phyloP scores from a whole-genome alignment of 495 filamentous ascomycete genomes.

The Tuber borchii region DNA sequence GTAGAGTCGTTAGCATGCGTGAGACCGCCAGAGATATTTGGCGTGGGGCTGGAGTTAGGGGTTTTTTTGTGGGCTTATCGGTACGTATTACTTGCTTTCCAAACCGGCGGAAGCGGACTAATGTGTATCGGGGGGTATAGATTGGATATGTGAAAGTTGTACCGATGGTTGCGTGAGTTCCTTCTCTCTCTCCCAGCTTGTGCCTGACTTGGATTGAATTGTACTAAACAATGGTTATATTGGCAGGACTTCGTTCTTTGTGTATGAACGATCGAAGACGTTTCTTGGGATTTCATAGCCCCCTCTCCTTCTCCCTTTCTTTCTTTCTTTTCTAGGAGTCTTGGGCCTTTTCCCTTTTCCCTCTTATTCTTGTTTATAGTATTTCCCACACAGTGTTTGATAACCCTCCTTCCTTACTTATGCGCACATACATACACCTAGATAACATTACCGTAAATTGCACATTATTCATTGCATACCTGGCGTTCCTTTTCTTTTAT shows the following conservation, averaged over 20 bases:
- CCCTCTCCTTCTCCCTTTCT: neutral
- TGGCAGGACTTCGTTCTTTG: constrained; percentile 48
- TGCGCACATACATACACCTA: neutral
- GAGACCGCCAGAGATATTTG: constrained; percentile 73
- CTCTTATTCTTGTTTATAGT: neutral
- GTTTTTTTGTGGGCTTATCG: constrained; percentile 86
- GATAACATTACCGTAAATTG: neutral
- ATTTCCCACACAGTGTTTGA: neutral
- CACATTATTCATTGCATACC: neutral
- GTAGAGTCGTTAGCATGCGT: constrained; percentile 63
- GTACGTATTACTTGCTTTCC: neutral
- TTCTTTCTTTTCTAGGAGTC: neutral
- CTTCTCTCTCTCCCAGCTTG: constrained; percentile 47
- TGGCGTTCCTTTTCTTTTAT: neutral
- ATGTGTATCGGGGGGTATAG: neutral
- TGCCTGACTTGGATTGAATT: neutral
- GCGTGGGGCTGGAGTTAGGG: constrained; percentile 65
- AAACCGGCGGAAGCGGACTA: neutral
- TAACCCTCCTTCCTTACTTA: neutral
- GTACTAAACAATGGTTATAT: neutral
- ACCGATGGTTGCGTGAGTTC: constrained; percentile 77
- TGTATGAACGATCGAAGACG: constrained; percentile 77
- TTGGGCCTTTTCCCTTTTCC: neutral
- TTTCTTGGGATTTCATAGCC: constrained; percentile 59
- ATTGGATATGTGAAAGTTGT: constrained; percentile 94